These are phyloP conservation scores for Pseudogymnoascus sp. DNA, from an alignment of 2,329 filamentous ascomycete genomes.

Conservation along the genomic window DNA sequence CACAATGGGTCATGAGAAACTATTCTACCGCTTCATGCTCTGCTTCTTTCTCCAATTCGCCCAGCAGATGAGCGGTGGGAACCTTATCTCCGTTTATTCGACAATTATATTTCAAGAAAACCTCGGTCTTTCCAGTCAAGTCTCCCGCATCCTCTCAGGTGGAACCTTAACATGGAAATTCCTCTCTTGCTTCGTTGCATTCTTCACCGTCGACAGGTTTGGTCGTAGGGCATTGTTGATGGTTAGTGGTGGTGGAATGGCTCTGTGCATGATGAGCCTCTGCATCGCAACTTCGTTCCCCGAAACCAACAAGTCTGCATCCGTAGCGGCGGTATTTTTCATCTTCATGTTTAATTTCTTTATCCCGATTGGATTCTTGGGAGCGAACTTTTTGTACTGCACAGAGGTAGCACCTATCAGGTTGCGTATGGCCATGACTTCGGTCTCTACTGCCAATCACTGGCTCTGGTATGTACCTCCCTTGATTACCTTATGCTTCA, in stretches of 20 bases:
- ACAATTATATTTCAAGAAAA: background rate
- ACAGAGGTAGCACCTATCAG: conserved; percentile 50
- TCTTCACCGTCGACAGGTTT: background rate
- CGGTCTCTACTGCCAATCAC: conserved; percentile 36
- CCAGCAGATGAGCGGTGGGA: background rate
- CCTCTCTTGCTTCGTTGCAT: background rate
- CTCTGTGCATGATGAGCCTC: conserved; percentile 47
- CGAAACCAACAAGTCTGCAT: conserved; percentile 39
- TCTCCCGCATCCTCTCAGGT: background rate
- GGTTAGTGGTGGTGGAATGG: conserved; percentile 15
- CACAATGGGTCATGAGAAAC: conserved; percentile 45
- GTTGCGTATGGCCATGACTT: conserved; percentile 48
- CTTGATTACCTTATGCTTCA: conserved; percentile 22
- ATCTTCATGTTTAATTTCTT: conserved; percentile 57
- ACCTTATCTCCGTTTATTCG: background rate
- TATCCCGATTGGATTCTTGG: conserved; percentile 53
- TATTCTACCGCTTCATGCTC: conserved; percentile 42
- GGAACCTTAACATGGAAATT: background rate
- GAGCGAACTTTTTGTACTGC: conserved; percentile 55
- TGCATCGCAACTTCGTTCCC: conserved; percentile 47
- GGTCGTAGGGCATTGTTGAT: background rate
- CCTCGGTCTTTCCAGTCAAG: background rate
- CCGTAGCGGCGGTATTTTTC: conserved; percentile 49
- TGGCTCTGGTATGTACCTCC: conserved; percentile 48
- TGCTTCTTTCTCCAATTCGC: background rate